Evolutionary conservation across 352 stramenopile genomes (phyloP).

Genomic region (Globisporangium okanoganense): DNA sequence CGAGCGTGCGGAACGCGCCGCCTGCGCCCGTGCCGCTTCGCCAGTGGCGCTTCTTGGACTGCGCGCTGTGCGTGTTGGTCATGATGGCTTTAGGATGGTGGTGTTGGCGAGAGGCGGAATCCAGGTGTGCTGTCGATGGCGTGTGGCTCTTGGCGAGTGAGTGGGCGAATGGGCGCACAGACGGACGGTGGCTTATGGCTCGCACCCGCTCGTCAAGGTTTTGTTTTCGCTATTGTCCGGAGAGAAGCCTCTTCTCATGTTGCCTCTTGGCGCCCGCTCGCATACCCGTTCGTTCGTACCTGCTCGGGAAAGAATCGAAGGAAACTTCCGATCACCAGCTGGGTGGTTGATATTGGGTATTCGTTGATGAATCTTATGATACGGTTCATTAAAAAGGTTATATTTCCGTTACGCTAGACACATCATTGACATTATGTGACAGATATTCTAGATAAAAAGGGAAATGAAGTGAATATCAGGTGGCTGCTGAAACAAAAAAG

Average conservation of each 20-base stretch:
- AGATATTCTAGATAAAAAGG: neutral
- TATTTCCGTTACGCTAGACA: no score
- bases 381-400: neutral
- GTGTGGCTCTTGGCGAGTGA: neutral
- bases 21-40: constrained; percentile 9
- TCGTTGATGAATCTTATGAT: neutral
- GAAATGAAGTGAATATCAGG: neutral
- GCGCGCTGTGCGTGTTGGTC: constrained; percentile 22
- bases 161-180: neutral
- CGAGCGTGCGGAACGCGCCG: constrained; percentile 6
- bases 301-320: constrained; percentile 10
- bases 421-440: neutral
- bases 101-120: neutral
- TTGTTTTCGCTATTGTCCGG: neutral
- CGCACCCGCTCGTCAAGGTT: neutral
- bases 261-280: constrained; percentile 1
- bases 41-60: constrained; percentile 55
- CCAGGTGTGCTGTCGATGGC: neutral
- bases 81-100: constrained; percentile 7
- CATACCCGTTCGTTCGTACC: neutral
- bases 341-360: neutral
- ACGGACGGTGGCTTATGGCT: neutral
- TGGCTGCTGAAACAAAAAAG: constrained; percentile 7
- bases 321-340: constrained; percentile 10
- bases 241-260: neutral